phyloP scores from a whole-genome alignment of 2,329 filamentous ascomycete genomes.

The Penicillium digitatum region DNA sequence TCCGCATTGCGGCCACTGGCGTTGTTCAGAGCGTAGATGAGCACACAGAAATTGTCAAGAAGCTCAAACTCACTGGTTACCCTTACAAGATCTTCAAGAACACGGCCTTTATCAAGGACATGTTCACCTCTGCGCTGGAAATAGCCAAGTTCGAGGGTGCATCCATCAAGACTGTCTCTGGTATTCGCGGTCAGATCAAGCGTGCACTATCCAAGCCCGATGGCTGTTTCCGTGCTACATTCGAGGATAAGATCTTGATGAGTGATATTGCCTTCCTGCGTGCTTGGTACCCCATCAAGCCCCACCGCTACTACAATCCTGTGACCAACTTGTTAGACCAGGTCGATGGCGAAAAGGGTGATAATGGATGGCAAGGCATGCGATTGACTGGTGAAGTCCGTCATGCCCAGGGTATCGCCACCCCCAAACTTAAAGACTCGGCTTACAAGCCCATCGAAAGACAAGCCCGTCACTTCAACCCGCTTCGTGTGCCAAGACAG shows the following conservation, averaged over 20 bases:
- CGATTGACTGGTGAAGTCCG: constrained; percentile 89
- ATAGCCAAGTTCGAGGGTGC: constrained; percentile 98
- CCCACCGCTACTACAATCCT: constrained; percentile 93
- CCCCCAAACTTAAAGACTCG: constrained; percentile 77
- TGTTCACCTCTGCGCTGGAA: constrained; percentile 90
- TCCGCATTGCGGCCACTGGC: constrained; percentile 90
- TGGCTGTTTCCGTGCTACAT: constrained; percentile 92
- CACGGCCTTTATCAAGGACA: constrained; percentile 96
- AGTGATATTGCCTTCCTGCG: constrained; percentile 94
- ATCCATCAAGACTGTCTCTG: constrained; percentile 91
- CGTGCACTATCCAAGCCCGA: constrained; percentile 88
- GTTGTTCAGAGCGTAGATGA: constrained; percentile 93
- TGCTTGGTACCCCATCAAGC: constrained; percentile 95
- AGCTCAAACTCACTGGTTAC: constrained; percentile 89
- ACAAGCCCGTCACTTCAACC: constrained; percentile 70
- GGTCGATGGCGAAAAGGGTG: constrained; percentile 32
- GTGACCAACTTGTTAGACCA: constrained; percentile 82
- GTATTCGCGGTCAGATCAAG: constrained; percentile 95
- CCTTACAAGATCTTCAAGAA: constrained; percentile 99
- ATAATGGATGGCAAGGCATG: constrained; percentile 75
- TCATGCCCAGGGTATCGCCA: constrained; percentile 66
- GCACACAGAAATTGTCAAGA: constrained; percentile 96
- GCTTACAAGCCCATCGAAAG: constrained; percentile 67
- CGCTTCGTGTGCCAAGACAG: constrained; percentile 48
- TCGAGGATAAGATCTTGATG: constrained; percentile 97